phyloP scores from a whole-genome alignment of 805 yeast species.

The Sungouiella blattae region DNA sequence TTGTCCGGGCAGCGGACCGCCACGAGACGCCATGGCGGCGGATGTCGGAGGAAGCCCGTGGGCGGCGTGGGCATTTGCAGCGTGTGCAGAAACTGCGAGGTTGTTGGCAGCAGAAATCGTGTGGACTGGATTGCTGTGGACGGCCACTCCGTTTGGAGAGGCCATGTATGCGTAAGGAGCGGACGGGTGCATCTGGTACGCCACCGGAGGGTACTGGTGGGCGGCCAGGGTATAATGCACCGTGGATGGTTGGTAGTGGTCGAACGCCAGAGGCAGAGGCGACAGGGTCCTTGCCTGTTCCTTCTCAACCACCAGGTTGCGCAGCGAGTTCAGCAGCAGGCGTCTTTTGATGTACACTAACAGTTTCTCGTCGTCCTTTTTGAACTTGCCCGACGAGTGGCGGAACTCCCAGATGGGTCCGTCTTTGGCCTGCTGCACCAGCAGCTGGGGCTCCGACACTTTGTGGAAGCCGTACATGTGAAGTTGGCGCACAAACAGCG shows the following conservation, averaged over 20 bases:
- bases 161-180: no score
- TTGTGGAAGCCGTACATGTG: slow-evolving; percentile 98
- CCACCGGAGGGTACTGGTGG: slow-evolving; percentile 1
- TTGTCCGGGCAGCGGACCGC: no score
- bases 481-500: slow-evolving; percentile 87
- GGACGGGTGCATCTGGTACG: slow-evolving; percentile 5
- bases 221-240: no score
- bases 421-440: slow-evolving; percentile 16
- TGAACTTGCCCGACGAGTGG: slow-evolving; percentile 49
- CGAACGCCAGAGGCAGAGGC: background rate
- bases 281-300: slow-evolving; percentile 1
- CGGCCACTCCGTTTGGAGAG: no score
- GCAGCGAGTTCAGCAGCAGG: slow-evolving; percentile 33
- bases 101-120: no score
- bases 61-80: no score
- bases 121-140: no score
- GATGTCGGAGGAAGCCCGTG: no score
- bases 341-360: slow-evolving; percentile 48
- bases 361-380: slow-evolving; percentile 44
- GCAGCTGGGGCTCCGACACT: slow-evolving; percentile 44
- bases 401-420: slow-evolving; percentile 54
- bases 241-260: no score
- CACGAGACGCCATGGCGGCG: background rate
- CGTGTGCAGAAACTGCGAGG: no score
- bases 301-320: slow-evolving; percentile 10